Conservation (phyloP, 2,329 filamentous ascomycete species). For the Coniochaeta pulveracea region DNA sequence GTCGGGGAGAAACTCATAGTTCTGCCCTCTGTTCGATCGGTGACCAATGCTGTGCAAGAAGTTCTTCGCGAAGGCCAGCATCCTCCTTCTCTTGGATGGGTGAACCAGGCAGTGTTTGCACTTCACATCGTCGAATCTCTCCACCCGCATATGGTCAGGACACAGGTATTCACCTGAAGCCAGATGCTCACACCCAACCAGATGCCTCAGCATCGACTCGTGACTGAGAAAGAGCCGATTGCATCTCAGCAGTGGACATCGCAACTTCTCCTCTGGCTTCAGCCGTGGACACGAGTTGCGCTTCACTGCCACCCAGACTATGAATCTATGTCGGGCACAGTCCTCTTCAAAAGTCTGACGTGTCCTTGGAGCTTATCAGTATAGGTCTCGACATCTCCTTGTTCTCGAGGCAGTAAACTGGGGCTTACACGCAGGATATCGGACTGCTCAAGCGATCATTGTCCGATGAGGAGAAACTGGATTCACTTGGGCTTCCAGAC, state of each 20-base stretch:
- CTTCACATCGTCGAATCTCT: slow-evolving; percentile 39
- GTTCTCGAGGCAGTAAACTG: neutral
- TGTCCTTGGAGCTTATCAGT: slow-evolving; percentile 22
- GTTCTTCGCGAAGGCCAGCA: slow-evolving; percentile 39
- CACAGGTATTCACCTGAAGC: slow-evolving; percentile 42
- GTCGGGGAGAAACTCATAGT: slow-evolving; percentile 13
- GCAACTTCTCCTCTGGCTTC: slow-evolving; percentile 32
- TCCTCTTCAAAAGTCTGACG: slow-evolving; percentile 33
- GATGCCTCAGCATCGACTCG: slow-evolving; percentile 41
- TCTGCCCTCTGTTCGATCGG: slow-evolving; percentile 24
- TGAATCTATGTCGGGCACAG: slow-evolving; percentile 41
- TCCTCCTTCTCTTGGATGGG: slow-evolving; percentile 37
- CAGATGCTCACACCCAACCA: slow-evolving; percentile 36
- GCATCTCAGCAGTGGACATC: slow-evolving; percentile 41
- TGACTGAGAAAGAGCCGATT: slow-evolving; percentile 37
- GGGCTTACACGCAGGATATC: slow-evolving; percentile 18
- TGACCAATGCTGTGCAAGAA: slow-evolving; percentile 43
- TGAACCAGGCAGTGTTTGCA: slow-evolving; percentile 39
- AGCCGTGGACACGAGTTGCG: slow-evolving; percentile 38
- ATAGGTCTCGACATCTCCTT: no score
- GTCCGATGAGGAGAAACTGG: no score
- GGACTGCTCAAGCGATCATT: slow-evolving; percentile 4
- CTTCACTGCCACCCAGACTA: slow-evolving; percentile 44
- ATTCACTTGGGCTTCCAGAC: no score
- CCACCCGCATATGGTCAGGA: slow-evolving; percentile 39